Conservation (phyloP, 257 asterid species). For the Solanum rostratum region DNA sequence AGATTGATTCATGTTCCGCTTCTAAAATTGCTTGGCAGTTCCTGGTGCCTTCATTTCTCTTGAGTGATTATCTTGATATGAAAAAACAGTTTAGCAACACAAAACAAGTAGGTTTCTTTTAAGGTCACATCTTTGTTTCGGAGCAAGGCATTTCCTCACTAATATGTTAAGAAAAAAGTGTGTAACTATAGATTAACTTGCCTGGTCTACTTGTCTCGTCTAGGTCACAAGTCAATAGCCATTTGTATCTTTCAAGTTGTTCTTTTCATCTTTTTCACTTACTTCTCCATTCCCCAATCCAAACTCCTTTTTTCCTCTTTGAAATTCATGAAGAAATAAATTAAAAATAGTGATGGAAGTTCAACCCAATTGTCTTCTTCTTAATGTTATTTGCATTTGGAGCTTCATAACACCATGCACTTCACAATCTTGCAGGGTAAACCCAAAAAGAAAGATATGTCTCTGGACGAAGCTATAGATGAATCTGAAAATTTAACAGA, state of each 20-base stretch:
- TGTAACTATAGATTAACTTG: background rate
- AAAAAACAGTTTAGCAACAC: background rate
- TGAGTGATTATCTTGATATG: background rate
- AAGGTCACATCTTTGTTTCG: background rate
- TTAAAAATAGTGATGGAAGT: background rate
- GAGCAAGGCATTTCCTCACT: background rate
- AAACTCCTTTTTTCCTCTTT: background rate
- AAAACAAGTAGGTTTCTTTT: background rate
- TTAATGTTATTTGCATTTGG: background rate
- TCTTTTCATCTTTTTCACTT: background rate
- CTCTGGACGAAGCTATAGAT: conserved; percentile 82
- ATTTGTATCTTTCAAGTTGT: background rate
- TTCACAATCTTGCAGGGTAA: conserved; percentile 26
- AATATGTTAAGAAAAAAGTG: background rate
- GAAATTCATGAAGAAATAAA: background rate
- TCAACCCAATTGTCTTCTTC: background rate
- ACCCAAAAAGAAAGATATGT: conserved; percentile 43
- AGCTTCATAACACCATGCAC: background rate
- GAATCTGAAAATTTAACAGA: conserved; percentile 90
- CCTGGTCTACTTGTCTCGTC: background rate
- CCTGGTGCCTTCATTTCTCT: background rate
- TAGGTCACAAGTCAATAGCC: background rate
- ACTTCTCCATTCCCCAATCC: background rate
- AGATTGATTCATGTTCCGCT: no score
- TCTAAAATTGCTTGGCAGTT: background rate